Percentiles rank a stretch among this genome's conserved stretches.
These are phyloP conservation scores for Trametes meyenii DNA, from an alignment of 768 basidiomycete genomes.

Conservation along the genomic window DNA sequence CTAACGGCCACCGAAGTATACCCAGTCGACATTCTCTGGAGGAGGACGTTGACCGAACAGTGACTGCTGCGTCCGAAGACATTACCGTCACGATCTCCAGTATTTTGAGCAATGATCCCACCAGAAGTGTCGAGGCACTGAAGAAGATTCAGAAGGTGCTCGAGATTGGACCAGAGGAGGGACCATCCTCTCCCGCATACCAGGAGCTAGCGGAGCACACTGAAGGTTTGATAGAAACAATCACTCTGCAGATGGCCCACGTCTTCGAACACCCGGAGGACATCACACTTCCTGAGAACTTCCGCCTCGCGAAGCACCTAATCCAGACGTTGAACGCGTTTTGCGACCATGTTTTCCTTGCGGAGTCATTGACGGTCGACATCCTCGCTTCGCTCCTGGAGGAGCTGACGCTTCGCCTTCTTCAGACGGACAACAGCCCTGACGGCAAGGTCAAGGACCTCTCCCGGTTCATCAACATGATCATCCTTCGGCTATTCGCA, in stretches of 20 bases:
- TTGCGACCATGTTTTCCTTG: constrained; percentile 87
- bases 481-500: constrained; percentile 90
- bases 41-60: constrained; percentile 35
- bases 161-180: constrained; percentile 72
- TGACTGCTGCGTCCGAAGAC: constrained; percentile 46
- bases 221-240: constrained; percentile 85
- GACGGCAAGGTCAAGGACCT: constrained; percentile 88
- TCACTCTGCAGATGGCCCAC: constrained; percentile 89
- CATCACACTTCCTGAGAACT: constrained; percentile 74
- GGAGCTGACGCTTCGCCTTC: constrained; percentile 86
- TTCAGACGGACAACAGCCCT: constrained; percentile 90
- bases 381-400: constrained; percentile 87
- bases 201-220: constrained; percentile 78
- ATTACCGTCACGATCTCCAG: constrained; percentile 85
- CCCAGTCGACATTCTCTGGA: constrained; percentile 3
- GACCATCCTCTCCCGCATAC: constrained; percentile 68
- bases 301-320: constrained; percentile 94
- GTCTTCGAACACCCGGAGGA: constrained; percentile 85
- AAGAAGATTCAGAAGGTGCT: constrained; percentile 92
- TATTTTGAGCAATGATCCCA: constrained; percentile 84
- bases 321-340: constrained; percentile 96
- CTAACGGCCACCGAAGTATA: constrained; percentile 14
- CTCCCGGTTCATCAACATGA: constrained; percentile 98
- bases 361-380: constrained; percentile 84
- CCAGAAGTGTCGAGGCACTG: constrained; percentile 87